Evolutionary conservation across 805 yeast genomes (phyloP), one percentile per base, ranked within the genome.

Genomic region (Cyberlindnera xylosilytica): DNA sequence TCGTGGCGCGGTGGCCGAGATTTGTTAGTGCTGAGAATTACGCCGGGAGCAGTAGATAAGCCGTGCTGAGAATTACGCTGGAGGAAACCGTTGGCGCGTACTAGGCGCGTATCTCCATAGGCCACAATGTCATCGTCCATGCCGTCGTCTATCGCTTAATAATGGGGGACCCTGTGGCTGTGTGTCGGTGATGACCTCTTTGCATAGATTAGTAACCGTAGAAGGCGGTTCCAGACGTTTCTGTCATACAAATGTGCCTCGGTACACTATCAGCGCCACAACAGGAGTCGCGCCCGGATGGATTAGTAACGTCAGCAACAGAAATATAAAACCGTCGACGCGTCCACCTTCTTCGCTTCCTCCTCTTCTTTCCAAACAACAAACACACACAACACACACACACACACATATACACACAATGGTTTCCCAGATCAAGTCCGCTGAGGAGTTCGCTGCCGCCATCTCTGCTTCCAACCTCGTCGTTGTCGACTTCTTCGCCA

Each of bases 401-500:
- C 19, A 35, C 46, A 67, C n/a, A 26, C 29, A 26, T 5, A 22
- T 22, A 22, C 10, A 8, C 10, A 26, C 32, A 66, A 79, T 80
- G 84, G 86, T 82, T 53, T 51, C 69, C 54, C 74, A 69, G 57
- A 65, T 83, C 46, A 52, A 64, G 13, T 53, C 73, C 42, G 64
- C 70, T 46, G 65, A 63, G 41, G 90, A 89, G 64, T 91, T 90
- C 76, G 69, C 77, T 41, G 70, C 73, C 46, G 83, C 81, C 52
- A 76, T 83, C 60, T 56, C 66, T 45, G 73, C 72, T 58, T 78
- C 77, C 53, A 86, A 84, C 57, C 74, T 88, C 61, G 90, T 88
- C 55, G 90, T 93, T 56, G 87, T 93, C 55, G 98, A 93, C 73
- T 93, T 91, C 74, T 90, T 79, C 63, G 98, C 98, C 58, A 81